phyloP scores from a whole-genome alignment of 495 filamentous ascomycete genomes.

The Beverwykella pulmonaria region DNA sequence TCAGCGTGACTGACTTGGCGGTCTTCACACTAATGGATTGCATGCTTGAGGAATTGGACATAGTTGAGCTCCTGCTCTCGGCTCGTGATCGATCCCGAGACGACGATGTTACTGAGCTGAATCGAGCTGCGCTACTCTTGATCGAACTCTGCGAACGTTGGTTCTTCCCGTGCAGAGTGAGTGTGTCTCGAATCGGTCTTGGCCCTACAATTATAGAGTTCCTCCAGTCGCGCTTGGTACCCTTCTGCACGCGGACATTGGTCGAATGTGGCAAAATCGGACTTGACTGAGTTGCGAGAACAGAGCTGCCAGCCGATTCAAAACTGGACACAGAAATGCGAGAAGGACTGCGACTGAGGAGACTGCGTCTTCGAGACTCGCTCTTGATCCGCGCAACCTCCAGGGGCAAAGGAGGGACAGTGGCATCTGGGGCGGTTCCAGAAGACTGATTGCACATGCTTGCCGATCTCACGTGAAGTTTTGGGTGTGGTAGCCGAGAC shows the following conservation, averaged over 20 bases:
- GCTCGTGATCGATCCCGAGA: not conserved
- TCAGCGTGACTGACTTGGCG: slow-evolving; percentile 13
- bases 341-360: slow-evolving; percentile 27
- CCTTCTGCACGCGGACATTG: slow-evolving; percentile 16
- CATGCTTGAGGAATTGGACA: slow-evolving; percentile 11
- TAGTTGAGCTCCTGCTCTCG: slow-evolving; percentile 17
- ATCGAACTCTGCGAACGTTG: slow-evolving; percentile 18
- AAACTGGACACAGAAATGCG: slow-evolving; percentile 24
- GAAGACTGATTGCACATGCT: slow-evolving; percentile 31
- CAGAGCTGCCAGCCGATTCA: slow-evolving; percentile 33
- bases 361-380: slow-evolving; percentile 1
- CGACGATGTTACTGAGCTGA: slow-evolving; percentile 8
- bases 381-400: slow-evolving; percentile 21
- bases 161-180: slow-evolving; percentile 19
- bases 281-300: slow-evolving; percentile 29
- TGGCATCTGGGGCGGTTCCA: slow-evolving; percentile 24
- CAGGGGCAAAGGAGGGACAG: slow-evolving; percentile 29
- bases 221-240: slow-evolving; percentile 19
- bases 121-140: slow-evolving; percentile 24
- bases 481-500: slow-evolving; percentile 11
- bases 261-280: slow-evolving; percentile 10
- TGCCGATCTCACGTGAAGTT: slow-evolving; percentile 20
- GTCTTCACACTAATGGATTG: slow-evolving; percentile 22
- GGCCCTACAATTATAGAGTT: slow-evolving; percentile 23
- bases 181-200: slow-evolving; percentile 20